These are phyloP conservation scores for Rauvolfia tetraphylla DNA, from an alignment of 257 asterid genomes.

Conservation along the genomic window DNA sequence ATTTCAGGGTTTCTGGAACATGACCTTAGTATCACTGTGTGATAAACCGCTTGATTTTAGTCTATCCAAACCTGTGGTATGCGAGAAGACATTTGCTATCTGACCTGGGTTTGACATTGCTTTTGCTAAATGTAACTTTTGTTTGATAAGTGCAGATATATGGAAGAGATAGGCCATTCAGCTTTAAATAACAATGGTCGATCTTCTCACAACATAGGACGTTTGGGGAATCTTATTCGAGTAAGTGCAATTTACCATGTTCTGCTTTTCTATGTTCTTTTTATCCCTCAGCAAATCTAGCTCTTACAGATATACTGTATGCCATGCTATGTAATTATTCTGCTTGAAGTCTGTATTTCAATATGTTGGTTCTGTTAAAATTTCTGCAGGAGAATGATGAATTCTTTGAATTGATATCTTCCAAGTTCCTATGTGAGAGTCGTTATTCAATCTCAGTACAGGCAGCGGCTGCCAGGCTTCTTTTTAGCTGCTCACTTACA, in stretches of 20 bases:
- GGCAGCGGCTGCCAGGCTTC: slow-evolving; percentile 88
- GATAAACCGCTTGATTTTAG: no score
- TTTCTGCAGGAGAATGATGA: slow-evolving; percentile 89
- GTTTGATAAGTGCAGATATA: slow-evolving; percentile 47
- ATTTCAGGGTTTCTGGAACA: no score
- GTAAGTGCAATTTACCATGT: slow-evolving; percentile 30
- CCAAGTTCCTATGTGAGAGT: slow-evolving; percentile 64
- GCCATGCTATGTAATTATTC: not conserved
- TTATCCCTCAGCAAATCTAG: not conserved
- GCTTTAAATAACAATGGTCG: slow-evolving; percentile 59
- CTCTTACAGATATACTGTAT: not conserved
- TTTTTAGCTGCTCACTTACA: slow-evolving; percentile 83
- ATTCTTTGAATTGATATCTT: slow-evolving; percentile 79
- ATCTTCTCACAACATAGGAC: slow-evolving; percentile 85
- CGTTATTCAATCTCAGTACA: slow-evolving; percentile 62
- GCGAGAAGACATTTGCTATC: not conserved
- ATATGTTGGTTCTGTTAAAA: slow-evolving; percentile 14
- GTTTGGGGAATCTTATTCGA: slow-evolving; percentile 86
- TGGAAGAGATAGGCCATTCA: slow-evolving; percentile 68
- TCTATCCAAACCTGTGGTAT: no score
- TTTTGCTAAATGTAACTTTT: slow-evolving; percentile 7
- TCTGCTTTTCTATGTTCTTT: slow-evolving; percentile 10
- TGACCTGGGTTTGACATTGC: slow-evolving; percentile 2
- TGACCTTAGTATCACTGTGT: no score
- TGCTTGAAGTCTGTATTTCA: not conserved